Conservation (phyloP, 1,284 basidiomycete genomes). For the Microbotryum saponariae region DNA sequence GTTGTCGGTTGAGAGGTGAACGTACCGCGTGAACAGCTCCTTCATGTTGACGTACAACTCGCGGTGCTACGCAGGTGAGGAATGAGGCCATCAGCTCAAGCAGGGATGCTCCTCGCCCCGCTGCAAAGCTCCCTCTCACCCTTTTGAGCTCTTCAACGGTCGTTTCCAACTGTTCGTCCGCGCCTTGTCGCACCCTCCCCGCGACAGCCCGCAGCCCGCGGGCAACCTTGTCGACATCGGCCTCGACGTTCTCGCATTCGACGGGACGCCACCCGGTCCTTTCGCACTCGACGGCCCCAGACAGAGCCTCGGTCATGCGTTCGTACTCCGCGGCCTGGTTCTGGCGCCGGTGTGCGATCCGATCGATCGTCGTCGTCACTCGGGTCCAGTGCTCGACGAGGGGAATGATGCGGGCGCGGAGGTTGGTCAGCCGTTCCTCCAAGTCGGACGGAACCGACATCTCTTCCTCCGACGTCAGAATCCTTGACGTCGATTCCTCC, state of each 20-base stretch:
- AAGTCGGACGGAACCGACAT: constrained; percentile 86
- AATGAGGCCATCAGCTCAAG: neutral
- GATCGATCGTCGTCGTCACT: constrained; percentile 73
- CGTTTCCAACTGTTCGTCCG: constrained; percentile 20
- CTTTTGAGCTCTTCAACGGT: constrained; percentile 60
- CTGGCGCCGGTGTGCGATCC: constrained; percentile 65
- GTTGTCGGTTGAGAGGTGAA: constrained; percentile 70
- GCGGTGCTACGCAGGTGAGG: constrained; percentile 50
- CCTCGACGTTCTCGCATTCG: constrained; percentile 17
- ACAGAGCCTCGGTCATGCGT: constrained; percentile 14
- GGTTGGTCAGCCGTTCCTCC: constrained; percentile 66
- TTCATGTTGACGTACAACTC: constrained; percentile 78
- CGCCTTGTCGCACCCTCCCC: constrained; percentile 11
- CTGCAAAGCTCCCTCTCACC: constrained; percentile 48
- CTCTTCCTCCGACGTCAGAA: constrained; percentile 73
- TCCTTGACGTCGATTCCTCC: constrained; percentile 74
- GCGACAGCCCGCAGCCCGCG: constrained; percentile 2
- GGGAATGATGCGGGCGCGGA: constrained; percentile 60
- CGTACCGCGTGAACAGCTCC: constrained; percentile 73
- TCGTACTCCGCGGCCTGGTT: constrained; percentile 25
- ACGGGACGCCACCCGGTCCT: constrained; percentile 10
- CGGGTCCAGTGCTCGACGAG: constrained; percentile 86
- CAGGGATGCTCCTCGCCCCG: neutral
- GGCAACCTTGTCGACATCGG: constrained; percentile 4
- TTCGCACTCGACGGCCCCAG: constrained; percentile 12